phyloP scores from a whole-genome alignment of 441 rosid genomes.

The Corymbia calophylla region DNA sequence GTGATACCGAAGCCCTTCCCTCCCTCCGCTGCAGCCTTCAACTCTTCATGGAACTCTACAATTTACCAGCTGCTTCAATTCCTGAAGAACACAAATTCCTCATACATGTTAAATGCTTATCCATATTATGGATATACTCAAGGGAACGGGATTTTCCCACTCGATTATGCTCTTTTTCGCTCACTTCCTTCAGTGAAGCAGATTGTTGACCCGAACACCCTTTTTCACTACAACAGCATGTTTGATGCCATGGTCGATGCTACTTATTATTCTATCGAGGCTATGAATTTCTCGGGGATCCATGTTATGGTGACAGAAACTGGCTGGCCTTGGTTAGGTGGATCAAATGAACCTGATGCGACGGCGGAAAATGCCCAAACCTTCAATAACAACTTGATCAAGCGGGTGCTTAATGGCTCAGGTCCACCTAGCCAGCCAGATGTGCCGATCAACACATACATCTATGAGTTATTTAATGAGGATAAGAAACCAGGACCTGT shows the following conservation, averaged over 20 bases:
- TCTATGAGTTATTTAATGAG: conserved; percentile 87
- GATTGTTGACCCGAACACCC: conserved; percentile 96
- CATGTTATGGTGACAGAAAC: conserved; percentile 81
- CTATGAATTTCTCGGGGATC: conserved; percentile 57
- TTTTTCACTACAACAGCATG: conserved; percentile 85
- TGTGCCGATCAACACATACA: conserved; percentile 61
- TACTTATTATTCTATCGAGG: conserved; percentile 74
- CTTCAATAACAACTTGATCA: conserved; percentile 63
- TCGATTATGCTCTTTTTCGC: conserved; percentile 78
- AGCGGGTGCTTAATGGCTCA: conserved; percentile 62
- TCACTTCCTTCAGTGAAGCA: conserved; percentile 75
- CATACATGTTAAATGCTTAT: conserved; percentile 83
- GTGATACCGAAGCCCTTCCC: conserved; percentile 87
- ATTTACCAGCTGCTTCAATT: conserved; percentile 81
- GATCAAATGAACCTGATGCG: conserved; percentile 71
- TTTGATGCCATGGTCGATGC: conserved; percentile 98
- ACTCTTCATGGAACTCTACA: conserved; percentile 67
- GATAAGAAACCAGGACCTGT: conserved; percentile 69
- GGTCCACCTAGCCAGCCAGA: conserved; percentile 84
- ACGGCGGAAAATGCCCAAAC: conserved; percentile 61
- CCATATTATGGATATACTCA: conserved; percentile 85
- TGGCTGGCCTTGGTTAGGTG: conserved; percentile 94
- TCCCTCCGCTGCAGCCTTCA: conserved; percentile 79
- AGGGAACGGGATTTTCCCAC: conserved; percentile 70
- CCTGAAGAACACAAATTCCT: conserved; percentile 75